A percentile compares a stretch with the other conserved stretches of the same genome.
Conservation (phyloP, 2,329 filamentous ascomycete species). For the Emmonsiellopsis sp. region DNA sequence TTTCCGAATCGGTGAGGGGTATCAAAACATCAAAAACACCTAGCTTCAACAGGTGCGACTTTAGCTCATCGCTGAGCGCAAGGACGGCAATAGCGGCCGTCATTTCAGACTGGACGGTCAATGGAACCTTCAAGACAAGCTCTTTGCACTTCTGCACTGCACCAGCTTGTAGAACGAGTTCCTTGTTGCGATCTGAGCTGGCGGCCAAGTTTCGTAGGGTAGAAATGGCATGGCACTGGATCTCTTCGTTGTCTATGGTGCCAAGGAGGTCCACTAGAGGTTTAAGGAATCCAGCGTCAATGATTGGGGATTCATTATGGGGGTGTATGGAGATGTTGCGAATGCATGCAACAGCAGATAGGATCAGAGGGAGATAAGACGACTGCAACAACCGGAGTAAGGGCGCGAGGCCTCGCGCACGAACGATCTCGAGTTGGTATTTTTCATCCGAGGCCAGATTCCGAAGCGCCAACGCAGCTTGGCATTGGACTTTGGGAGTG, state of each 20-base stretch:
- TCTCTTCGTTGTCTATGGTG: constrained; percentile 95
- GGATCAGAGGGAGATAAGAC: constrained; percentile 87
- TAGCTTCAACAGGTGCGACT: constrained; percentile 78
- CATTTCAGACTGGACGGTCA: constrained; percentile 98
- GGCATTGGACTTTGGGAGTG: constrained; percentile 95
- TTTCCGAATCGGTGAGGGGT: constrained; percentile 85
- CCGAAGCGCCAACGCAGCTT: constrained; percentile 84
- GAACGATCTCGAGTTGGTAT: constrained; percentile 95
- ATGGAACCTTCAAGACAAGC: constrained; percentile 80
- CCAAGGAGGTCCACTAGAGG: constrained; percentile 89
- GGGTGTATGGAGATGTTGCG: constrained; percentile 98
- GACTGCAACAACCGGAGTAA: constrained; percentile 86
- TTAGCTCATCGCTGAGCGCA: constrained; percentile 89
- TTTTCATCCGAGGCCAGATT: constrained; percentile 97
- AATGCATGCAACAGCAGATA: constrained; percentile 95
- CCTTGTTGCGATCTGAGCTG: constrained; percentile 95
- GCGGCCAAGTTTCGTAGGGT: constrained; percentile 91
- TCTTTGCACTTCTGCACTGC: constrained; percentile 99
- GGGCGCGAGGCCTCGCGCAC: constrained; percentile 73
- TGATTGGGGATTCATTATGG: constrained; percentile 94
- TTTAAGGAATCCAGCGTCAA: constrained; percentile 91
- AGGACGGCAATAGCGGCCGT: constrained; percentile 97
- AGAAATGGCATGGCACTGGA: constrained; percentile 97
- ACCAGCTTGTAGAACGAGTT: constrained; percentile 90
- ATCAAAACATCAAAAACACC: constrained; percentile 96